Evolutionary conservation across 2,329 filamentous ascomycete species (phyloP), one percentile per base, ranked within the genome.

Genomic region (Aotearoamyces nothofagi): DNA sequence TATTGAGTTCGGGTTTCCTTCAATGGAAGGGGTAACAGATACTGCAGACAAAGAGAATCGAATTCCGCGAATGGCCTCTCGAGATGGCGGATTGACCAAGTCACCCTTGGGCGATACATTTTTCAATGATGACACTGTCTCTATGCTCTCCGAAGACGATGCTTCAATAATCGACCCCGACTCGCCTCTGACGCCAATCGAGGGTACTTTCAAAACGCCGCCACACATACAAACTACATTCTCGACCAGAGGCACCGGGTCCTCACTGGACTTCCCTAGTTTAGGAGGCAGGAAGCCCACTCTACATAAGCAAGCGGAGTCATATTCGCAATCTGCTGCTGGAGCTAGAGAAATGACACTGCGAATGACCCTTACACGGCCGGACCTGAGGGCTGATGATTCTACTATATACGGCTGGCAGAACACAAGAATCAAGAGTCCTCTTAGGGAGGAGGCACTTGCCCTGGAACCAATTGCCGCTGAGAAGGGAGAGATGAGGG

Each of bases 281-380:
- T 36, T 44, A 34, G 31, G 40, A 8, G 40, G 37, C 24, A 37
- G 28, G 15, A 49, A 39, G 22, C 42, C 45, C 9, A 31, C 29
- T 5, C 6, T 46, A 14, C 31, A 42, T 8, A 49, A 46, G 31
- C 41, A 41, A 17, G 32, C 47, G 6, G 53, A 59, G 27, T 36
- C 47, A 15, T 57, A 65, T 41, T 53, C 58, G 8, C 65, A 69
- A 26, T 61, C 60, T 4, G 55, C 67, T 2, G 57, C 63, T 0
- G 63, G 66, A 17, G 77, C 70, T 31, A 69, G 86, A 17, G 86
- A 96, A 52, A 94, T 94, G 86, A 96, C 90, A 3, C 57, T 96
- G 27, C 80, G 86, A 27, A 92, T 96, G 84, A 96, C 87, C 0
- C 65, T 96, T 31, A 96, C 90, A 3, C 66, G 86, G 26, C 81